These are phyloP conservation scores for Syzygium aqueum DNA, from an alignment of 345 rosid genomes.

Conservation along the genomic window DNA sequence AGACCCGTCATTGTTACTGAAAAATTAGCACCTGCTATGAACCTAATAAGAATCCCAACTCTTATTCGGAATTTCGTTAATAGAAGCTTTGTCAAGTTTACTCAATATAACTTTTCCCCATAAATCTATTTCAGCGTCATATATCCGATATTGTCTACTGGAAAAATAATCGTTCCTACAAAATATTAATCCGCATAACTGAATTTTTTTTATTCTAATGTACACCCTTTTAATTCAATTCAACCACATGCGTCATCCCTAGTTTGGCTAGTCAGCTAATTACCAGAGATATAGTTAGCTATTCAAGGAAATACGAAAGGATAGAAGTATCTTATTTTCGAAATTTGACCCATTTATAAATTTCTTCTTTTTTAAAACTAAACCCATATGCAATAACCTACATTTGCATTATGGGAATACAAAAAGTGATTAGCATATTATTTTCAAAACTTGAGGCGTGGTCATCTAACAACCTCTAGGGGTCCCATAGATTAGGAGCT, in stretches of 20 bases:
- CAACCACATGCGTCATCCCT: background rate
- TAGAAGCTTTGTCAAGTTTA: background rate
- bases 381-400: background rate
- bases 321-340: background rate
- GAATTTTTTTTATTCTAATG: background rate
- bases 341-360: background rate
- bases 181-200: background rate
- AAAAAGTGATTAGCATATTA: background rate
- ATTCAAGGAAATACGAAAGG: too few relatives aligned
- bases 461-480: slow-evolving; percentile 9
- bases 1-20: background rate
- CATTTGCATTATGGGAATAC: background rate
- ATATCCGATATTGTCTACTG: background rate
- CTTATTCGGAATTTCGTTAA: background rate
- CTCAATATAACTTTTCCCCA: background rate
- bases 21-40: background rate
- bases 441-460: background rate
- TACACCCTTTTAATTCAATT: background rate
- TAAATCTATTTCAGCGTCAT: background rate
- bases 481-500: slow-evolving; percentile 2
- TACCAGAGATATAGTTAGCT: too few relatives aligned
- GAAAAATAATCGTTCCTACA: background rate
- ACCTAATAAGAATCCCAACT: background rate
- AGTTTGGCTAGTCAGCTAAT: background rate
- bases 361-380: background rate